Evolutionary conservation across 495 filamentous ascomycete species (phyloP).

Genomic region (Neurospora tetraspora): DNA sequence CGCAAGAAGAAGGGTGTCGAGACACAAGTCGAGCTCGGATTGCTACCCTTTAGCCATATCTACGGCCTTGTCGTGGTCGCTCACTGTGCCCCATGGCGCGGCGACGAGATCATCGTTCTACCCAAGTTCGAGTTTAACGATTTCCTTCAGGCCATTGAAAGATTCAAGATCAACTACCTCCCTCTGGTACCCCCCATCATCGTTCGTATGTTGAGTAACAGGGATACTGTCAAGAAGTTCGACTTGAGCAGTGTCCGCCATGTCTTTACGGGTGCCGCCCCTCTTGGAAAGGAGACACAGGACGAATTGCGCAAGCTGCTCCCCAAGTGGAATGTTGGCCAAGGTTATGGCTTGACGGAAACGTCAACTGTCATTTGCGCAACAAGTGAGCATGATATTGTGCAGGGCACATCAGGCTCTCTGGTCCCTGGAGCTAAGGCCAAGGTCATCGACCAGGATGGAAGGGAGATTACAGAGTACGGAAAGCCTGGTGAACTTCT

Average conservation of each 20-base stretch:
- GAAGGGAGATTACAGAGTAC: conserved; percentile 64
- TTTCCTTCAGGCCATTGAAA: conserved; percentile 58
- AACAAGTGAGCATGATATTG: conserved; percentile 56
- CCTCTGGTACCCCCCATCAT: conserved; percentile 79
- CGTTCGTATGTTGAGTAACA: conserved; percentile 65
- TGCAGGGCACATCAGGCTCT: conserved; percentile 62
- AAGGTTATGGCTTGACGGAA: conserved; percentile 85
- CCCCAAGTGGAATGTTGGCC: conserved; percentile 56
- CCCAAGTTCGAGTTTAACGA: conserved; percentile 71
- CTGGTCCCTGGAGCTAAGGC: conserved; percentile 58
- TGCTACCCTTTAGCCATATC: conserved; percentile 81
- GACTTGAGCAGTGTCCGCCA: conserved; percentile 59
- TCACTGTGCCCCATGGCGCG: conserved; percentile 59
- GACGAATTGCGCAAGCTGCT: conserved; percentile 54
- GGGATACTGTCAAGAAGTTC: conserved; percentile 52
- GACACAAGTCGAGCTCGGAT: conserved; percentile 56
- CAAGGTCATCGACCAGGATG: conserved; percentile 63
- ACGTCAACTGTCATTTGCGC: conserved; percentile 63
- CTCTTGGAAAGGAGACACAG: conserved; percentile 70
- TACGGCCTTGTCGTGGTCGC: conserved; percentile 73
- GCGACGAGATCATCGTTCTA: conserved; percentile 69
- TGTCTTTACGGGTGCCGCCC: conserved; percentile 76
- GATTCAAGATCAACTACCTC: conserved; percentile 59
- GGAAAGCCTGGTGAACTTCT: conserved; percentile 74
- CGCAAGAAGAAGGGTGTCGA: conserved; percentile 28